phyloP scores from a whole-genome alignment of 768 basidiomycete genomes.

The Boletus speciosus region DNA sequence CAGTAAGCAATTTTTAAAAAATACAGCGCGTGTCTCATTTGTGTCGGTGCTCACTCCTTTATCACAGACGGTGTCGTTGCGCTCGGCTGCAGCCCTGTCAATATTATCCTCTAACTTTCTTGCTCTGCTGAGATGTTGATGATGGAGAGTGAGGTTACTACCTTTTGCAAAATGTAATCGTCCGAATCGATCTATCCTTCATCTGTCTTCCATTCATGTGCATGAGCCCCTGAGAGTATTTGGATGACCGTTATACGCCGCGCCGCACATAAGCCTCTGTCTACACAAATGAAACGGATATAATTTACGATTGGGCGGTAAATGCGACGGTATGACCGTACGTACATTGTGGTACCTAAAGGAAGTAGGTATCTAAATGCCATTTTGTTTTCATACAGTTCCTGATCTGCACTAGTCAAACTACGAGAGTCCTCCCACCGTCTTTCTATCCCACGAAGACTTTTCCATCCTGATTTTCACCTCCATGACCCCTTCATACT shows the following conservation, averaged over 20 bases:
- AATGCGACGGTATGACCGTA: no score
- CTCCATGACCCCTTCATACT: slow-evolving; percentile 41
- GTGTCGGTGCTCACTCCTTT: neutral
- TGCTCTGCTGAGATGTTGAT: neutral
- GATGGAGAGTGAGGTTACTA: neutral
- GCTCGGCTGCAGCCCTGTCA: neutral
- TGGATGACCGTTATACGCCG: neutral
- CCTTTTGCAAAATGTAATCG: neutral
- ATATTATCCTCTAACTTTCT: neutral
- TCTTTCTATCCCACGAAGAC: slow-evolving; percentile 30
- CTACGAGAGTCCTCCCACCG: neutral
- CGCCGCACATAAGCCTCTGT: neutral
- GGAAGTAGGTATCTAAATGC: no score
- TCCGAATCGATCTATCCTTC: neutral
- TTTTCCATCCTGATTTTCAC: slow-evolving; percentile 51
- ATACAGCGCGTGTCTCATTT: neutral
- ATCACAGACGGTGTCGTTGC: neutral
- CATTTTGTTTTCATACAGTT: neutral
- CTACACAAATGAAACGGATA: neutral
- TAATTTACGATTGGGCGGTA: no score
- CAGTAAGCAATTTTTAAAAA: slow-evolving; percentile 1
- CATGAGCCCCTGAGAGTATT: neutral
- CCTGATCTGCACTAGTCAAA: neutral
- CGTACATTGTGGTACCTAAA: neutral
- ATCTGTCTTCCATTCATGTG: neutral